phyloP scores from a whole-genome alignment of 2,329 filamentous ascomycete species.

The Penicillium sp. region DNA sequence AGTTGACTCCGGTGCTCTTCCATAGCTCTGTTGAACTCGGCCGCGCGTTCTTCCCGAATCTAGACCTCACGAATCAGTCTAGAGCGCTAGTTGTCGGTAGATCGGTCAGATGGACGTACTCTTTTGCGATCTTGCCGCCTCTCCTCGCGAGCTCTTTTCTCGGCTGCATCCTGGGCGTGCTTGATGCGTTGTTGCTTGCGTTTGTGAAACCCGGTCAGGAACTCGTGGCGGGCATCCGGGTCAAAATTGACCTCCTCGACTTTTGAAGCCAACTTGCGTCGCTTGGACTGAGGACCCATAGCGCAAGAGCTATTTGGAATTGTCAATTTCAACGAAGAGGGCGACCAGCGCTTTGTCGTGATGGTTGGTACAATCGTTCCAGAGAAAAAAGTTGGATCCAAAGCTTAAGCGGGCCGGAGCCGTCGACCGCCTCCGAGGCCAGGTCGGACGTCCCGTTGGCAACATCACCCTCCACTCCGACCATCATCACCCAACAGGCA shows the following conservation, averaged over 20 bases:
- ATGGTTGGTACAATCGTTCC: conserved; percentile 4
- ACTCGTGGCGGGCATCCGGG: conserved; percentile 73
- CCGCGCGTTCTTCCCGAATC: conserved; percentile 78
- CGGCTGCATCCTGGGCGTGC: conserved; percentile 76
- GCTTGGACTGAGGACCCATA: conserved; percentile 62
- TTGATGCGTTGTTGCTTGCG: conserved; percentile 83
- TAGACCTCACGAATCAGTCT: conserved; percentile 40
- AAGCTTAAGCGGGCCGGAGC: conserved; percentile 30
- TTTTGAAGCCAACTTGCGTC: conserved; percentile 56
- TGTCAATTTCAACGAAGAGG: background rate
- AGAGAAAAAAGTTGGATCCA: conserved; percentile 23
- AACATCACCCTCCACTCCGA: conserved; percentile 27
- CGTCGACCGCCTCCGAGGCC: conserved; percentile 39
- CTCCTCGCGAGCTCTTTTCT: conserved; percentile 73
- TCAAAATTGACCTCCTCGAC: conserved; percentile 87
- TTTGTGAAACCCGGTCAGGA: conserved; percentile 94
- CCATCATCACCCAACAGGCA: conserved; percentile 26
- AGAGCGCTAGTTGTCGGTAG: background rate
- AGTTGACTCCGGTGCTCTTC: conserved; percentile 70
- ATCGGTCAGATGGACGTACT: conserved; percentile 51
- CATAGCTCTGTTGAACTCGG: conserved; percentile 79
- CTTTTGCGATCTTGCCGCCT: conserved; percentile 70
- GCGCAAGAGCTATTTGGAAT: background rate
- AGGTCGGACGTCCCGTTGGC: conserved; percentile 29
- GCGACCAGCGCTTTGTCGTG: background rate